These are phyloP conservation scores for Silene conica DNA, from an alignment of 148 eudicot species.

Conservation along the genomic window DNA sequence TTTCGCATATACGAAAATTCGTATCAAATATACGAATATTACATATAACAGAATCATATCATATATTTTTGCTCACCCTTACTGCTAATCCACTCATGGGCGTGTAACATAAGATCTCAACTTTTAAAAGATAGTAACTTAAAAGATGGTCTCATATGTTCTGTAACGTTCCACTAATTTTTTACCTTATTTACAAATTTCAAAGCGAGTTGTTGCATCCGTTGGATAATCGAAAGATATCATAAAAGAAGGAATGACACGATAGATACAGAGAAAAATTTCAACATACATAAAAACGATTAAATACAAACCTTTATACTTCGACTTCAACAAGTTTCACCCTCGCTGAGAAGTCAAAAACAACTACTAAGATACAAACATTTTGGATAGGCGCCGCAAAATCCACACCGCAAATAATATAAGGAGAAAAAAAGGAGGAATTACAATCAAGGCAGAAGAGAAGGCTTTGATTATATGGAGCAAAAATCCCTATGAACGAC, in stretches of 20 bases:
- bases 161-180: not conserved
- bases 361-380: no score
- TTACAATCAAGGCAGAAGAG: not conserved
- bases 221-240: not conserved
- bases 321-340: not conserved
- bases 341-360: not conserved
- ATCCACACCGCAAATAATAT: no score
- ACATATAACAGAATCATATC: no score
- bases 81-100: no score
- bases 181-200: not conserved
- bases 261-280: no score
- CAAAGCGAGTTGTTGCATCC: not conserved
- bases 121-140: no score
- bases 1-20: no score
- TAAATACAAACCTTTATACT: conserved; percentile 18
- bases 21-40: no score
- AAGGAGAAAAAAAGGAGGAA: not conserved
- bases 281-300: no score
- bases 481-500: not conserved
- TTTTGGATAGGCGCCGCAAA: no score
- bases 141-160: not conserved
- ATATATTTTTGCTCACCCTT: no score
- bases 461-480: not conserved
- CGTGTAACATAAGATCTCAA: no score
- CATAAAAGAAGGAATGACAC: not conserved